phyloP scores from a whole-genome alignment of 305 asterid species.

The Plantago lanceolata region DNA sequence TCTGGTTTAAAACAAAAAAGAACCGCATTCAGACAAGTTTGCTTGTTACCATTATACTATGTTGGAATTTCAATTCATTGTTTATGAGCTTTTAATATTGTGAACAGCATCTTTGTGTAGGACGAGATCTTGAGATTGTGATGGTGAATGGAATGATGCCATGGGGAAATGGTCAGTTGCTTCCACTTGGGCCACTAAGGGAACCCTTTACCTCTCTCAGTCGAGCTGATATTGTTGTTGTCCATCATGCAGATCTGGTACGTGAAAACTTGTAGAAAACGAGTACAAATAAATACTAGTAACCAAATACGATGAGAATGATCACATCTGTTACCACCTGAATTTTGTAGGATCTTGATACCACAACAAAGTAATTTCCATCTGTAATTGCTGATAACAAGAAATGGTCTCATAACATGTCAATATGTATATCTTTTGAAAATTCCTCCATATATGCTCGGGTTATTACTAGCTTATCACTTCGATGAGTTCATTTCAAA shows the following conservation, averaged over 20 bases:
- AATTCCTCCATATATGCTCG: too few relatives aligned
- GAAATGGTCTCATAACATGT: too few relatives aligned
- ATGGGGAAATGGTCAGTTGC: slow-evolving; percentile 68
- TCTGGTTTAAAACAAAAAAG: slow-evolving; percentile 4
- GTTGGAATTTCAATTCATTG: slow-evolving; percentile 21
- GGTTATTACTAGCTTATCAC: too few relatives aligned
- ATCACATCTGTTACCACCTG: background rate
- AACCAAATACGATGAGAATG: background rate
- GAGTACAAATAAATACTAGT: background rate
- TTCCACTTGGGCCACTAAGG: slow-evolving; percentile 87
- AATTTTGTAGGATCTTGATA: background rate
- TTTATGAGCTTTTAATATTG: slow-evolving; percentile 32
- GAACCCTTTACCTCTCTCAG: slow-evolving; percentile 73
- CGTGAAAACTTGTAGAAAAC: slow-evolving; percentile 8
- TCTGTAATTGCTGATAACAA: background rate
- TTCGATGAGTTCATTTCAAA: too few relatives aligned
- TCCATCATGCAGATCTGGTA: slow-evolving; percentile 91
- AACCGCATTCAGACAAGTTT: background rate
- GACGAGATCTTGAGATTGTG: slow-evolving; percentile 77
- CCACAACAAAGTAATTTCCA: background rate
- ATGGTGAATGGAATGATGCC: slow-evolving; percentile 90
- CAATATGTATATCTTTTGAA: too few relatives aligned
- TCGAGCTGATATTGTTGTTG: slow-evolving; percentile 63
- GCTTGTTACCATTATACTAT: background rate
- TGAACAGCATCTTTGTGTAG: slow-evolving; percentile 64